Percentiles rank a stretch among this genome's conserved stretches.
Conservation (phyloP, 495 filamentous ascomycete species). For the Penicillium atrosanguineum region DNA sequence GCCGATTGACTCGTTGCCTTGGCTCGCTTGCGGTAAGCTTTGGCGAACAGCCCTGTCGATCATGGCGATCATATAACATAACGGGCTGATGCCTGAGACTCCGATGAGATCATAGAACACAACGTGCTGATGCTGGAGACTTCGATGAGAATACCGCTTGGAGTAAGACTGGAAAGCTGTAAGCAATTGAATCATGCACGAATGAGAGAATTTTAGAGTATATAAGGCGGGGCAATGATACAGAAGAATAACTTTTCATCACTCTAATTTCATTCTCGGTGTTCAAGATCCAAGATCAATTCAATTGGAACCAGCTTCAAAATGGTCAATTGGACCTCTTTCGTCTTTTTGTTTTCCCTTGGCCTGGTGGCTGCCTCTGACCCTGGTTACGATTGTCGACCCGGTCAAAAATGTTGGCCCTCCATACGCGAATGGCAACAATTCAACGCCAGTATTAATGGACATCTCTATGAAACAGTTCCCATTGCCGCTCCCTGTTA, state of each 20-base stretch:
- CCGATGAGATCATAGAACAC: too few relatives aligned
- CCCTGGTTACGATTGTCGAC: conserved; percentile 9
- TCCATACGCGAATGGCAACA: conserved; percentile 17
- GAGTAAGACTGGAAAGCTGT: background rate
- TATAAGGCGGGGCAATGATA: too few relatives aligned
- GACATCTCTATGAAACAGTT: conserved; percentile 13
- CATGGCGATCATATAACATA: too few relatives aligned
- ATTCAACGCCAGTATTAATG: conserved; percentile 18
- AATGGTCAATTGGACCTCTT: background rate
- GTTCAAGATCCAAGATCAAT: too few relatives aligned
- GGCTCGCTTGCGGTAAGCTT: background rate
- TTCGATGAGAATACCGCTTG: conserved; percentile 1
- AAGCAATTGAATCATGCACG: too few relatives aligned
- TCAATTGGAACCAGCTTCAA: background rate
- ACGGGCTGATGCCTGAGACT: too few relatives aligned
- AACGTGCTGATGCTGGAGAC: too few relatives aligned
- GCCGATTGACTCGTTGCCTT: too few relatives aligned
- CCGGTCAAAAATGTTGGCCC: conserved; percentile 14
- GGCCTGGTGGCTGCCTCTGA: background rate
- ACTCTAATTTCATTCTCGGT: too few relatives aligned
- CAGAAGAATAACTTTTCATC: too few relatives aligned
- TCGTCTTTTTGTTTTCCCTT: background rate
- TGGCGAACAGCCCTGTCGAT: too few relatives aligned
- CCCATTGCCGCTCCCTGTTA: conserved; percentile 22
- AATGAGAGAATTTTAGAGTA: too few relatives aligned